Percentiles rank a stretch among this genome's conserved stretches.
These are phyloP conservation scores for Solanum stenotomum DNA, from an alignment of 257 asterid genomes.

Conservation along the genomic window DNA sequence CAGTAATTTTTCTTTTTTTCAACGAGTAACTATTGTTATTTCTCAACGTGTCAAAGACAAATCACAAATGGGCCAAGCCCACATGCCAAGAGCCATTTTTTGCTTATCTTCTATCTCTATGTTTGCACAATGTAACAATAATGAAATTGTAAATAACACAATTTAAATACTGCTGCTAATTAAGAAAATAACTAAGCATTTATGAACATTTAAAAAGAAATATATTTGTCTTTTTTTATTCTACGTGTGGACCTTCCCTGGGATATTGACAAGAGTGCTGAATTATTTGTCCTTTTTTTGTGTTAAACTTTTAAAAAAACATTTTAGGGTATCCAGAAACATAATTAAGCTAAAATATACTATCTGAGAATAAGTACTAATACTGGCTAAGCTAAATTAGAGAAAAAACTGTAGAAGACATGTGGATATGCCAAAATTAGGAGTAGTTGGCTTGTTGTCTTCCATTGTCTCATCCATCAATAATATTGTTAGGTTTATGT, in stretches of 20 bases:
- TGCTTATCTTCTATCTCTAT: not conserved
- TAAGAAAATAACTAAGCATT: not conserved
- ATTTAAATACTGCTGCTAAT: not conserved
- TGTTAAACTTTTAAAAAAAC: not conserved
- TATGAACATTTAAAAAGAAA: not conserved
- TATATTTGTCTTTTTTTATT: not conserved
- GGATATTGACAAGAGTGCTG: not conserved
- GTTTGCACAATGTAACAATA: no score
- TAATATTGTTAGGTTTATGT: not conserved
- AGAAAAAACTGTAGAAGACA: not conserved
- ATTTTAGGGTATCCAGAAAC: not conserved
- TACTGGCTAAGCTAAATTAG: not conserved
- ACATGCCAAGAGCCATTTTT: not conserved
- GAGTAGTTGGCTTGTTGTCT: not conserved
- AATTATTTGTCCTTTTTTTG: not conserved
- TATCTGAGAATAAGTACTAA: not conserved
- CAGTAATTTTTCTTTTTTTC: no score
- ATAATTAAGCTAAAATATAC: not conserved
- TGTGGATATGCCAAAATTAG: not conserved
- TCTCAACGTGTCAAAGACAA: not conserved
- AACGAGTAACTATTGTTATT: not conserved
- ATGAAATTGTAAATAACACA: no score
- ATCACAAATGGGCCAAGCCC: not conserved
- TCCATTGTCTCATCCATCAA: not conserved
- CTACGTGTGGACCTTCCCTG: not conserved